Evolutionary conservation across 306 rosid genomes (phyloP).

Genomic region (Arachis hypogaea): DNA sequence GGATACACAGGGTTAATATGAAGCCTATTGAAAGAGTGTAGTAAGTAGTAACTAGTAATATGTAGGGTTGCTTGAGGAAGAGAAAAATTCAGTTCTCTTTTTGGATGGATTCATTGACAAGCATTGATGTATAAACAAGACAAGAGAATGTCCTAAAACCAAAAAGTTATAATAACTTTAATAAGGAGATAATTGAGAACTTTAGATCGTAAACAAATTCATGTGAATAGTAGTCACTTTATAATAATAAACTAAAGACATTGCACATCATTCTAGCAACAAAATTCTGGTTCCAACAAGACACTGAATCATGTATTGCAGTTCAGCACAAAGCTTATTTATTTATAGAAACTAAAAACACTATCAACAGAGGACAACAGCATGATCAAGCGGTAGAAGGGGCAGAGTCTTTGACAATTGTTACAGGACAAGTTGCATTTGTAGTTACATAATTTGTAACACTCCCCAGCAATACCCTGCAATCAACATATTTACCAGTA

Average conservation of each 20-base stretch:
- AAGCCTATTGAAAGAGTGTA: no score
- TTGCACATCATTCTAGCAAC: no score
- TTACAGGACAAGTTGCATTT: conserved; percentile 57
- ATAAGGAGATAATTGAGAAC: no score
- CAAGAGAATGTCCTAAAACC: background rate
- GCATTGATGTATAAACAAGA: background rate
- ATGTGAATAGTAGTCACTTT: no score
- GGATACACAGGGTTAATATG: no score
- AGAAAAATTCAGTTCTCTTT: no score
- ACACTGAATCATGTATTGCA: background rate
- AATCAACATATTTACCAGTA: conserved; percentile 8
- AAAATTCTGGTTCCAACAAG: background rate
- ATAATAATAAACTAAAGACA: no score
- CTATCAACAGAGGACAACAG: conserved; percentile 4
- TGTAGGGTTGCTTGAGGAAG: no score
- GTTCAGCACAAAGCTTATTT: conserved; percentile 31
- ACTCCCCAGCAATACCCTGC: conserved; percentile 63
- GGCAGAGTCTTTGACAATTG: conserved; percentile 45
- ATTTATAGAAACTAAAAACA: conserved; percentile 1
- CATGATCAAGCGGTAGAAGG: conserved; percentile 38
- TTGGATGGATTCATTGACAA: background rate
- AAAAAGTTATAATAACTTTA: no score
- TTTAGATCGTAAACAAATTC: no score
- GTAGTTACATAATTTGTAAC: conserved; percentile 53
- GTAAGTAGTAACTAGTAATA: no score